Percentiles rank a stretch among this genome's conserved stretches.
Conservation (phyloP, 352 stramenopile genomes). For the Hyaloperonospora arabidopsidis region DNA sequence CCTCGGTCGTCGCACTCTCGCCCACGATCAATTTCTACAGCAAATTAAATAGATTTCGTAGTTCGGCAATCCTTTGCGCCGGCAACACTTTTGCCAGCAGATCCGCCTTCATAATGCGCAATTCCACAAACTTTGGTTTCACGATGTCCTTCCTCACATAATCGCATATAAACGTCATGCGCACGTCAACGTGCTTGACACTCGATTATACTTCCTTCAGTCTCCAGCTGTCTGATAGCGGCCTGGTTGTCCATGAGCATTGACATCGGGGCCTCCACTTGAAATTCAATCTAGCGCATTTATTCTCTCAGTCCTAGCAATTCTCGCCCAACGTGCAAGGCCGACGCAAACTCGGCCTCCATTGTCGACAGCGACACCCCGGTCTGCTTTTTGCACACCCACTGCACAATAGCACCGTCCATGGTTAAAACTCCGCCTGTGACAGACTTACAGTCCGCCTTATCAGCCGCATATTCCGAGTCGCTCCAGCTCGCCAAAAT, state of each 20-base stretch:
- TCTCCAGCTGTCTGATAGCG: not conserved
- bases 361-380: not conserved
- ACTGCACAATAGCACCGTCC: conserved; percentile 2
- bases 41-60: not conserved
- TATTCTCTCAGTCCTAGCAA: not conserved
- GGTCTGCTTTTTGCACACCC: conserved; percentile 6
- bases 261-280: not conserved
- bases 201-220: not conserved
- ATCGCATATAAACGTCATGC: not conserved
- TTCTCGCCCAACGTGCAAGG: no score
- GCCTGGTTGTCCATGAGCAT: not conserved
- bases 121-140: not conserved
- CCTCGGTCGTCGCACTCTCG: no score
- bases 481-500: not conserved
- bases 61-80: not conserved
- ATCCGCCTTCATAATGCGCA: not conserved
- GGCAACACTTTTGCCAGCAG: not conserved
- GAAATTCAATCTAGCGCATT: not conserved
- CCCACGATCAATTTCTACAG: not conserved
- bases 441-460: conserved; percentile 1
- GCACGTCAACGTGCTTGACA: not conserved
- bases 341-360: not conserved
- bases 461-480: not conserved
- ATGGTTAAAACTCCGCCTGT: conserved; percentile 1
- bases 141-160: not conserved